Base-by-base conservation (phyloP, 345 rosid species). In the Arabidopsis arenosa region DNA sequence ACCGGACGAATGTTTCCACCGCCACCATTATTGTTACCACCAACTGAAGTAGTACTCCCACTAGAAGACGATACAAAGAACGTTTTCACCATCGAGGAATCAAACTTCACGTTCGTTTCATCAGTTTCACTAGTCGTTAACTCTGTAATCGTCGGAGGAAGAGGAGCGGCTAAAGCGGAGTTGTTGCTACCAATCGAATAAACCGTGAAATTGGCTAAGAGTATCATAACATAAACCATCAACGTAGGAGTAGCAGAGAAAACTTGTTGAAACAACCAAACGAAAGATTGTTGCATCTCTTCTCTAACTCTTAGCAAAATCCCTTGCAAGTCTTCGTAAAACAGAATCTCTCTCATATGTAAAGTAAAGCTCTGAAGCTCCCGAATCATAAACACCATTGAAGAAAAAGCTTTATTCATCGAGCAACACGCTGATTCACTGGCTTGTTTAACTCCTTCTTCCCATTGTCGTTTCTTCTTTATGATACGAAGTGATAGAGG, bases 171-270 rank as follows among this genome's bases (percentile, higher is more conserved):
- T 3, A 88, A 67, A 4, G 92, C 93, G 1, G 76, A 48, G 80
- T 84, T 84, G 72, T 67, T 84, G 72, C 65, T 75, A 0, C 83
- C 86, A 74, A 95, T 86, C 0, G 97, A 95, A 68, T 90, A 64
- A 11, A 92, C 99, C 0, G 97, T 86, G 74, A 86, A 95, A 41
- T 95, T 95, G 0, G 99, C 99, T 1, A 95, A 70, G 30, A 95
- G 85, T 37, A 95, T 82, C 99, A 95, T 95, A 21, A 95, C 91
- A 39, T 86, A 92, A 1, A 95, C 88, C 99, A 95, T 95, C 32
- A 95, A 77, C 4, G 97, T 90, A 1, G 99, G 99, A 0, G 99
- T 92, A 2, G 87, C 93, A 0, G 99, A 95, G 73, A 95, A 95
- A 0, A 92, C 93, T 77, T 85, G 96, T 44, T 95, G 97, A 32